Evolutionary conservation across 768 basidiomycete species (phyloP).

Genomic region (Tricholoma matsutake): DNA sequence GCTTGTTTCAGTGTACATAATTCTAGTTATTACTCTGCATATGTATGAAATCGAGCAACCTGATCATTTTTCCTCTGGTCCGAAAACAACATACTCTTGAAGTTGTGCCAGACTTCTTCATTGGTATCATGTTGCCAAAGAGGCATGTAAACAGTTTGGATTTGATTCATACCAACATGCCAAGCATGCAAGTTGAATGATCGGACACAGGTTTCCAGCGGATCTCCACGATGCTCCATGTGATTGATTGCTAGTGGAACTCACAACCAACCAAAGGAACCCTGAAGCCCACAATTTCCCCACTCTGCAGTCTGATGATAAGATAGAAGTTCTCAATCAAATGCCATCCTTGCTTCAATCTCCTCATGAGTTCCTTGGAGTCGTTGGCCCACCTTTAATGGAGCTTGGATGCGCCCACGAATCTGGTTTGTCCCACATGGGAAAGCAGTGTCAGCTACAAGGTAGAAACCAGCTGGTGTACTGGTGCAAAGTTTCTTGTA

Average conservation of each 20-base stretch:
- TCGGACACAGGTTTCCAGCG: constrained; percentile 33
- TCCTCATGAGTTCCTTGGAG: constrained; percentile 15
- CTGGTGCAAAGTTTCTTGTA: constrained; percentile 25
- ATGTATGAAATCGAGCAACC: constrained; percentile 31
- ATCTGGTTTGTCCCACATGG: no score
- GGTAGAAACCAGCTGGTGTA: no score
- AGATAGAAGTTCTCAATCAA: constrained; percentile 35
- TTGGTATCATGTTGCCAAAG: constrained; percentile 32
- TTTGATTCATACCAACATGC: constrained; percentile 39
- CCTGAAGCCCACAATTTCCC: constrained; percentile 41
- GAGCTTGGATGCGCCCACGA: no score
- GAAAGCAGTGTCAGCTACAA: no score
- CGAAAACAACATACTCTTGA: constrained; percentile 35
- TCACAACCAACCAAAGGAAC: constrained; percentile 37
- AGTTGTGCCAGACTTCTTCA: constrained; percentile 31
- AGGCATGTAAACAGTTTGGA: constrained; percentile 21
- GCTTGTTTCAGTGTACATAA: constrained; percentile 3
- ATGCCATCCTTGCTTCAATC: constrained; percentile 20
- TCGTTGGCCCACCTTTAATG: constrained; percentile 28
- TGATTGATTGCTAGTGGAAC: constrained; percentile 33
- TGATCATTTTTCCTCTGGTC: constrained; percentile 30
- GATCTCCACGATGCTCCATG: constrained; percentile 19
- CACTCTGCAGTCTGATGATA: no score
- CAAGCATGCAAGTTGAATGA: constrained; percentile 32
- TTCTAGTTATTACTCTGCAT: constrained; percentile 18